phyloP scores from a whole-genome alignment of 306 rosid species.

The Gleditsia sinensis region DNA sequence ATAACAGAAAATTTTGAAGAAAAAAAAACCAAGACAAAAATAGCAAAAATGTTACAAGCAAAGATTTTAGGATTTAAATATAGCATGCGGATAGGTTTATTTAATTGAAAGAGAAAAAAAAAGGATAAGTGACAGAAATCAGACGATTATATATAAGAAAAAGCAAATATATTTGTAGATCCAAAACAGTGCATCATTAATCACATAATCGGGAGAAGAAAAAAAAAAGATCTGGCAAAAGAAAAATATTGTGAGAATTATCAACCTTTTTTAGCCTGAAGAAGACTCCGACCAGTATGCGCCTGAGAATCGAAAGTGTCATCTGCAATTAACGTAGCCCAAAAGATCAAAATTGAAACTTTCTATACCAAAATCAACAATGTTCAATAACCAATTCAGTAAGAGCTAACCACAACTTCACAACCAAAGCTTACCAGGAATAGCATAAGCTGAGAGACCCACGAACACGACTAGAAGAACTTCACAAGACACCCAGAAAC shows the following conservation, averaged over 20 bases:
- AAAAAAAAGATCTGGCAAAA: not conserved
- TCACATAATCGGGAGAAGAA: not conserved
- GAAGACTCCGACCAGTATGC: constrained; percentile 67
- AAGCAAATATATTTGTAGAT: constrained; percentile 9
- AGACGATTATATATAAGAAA: not conserved
- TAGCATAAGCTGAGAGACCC: constrained; percentile 48
- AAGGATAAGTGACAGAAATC: not conserved
- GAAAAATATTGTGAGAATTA: not conserved
- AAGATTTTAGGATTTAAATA: not conserved
- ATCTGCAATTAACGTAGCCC: constrained; percentile 52
- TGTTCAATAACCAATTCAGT: not conserved
- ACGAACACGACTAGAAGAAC: constrained; percentile 45
- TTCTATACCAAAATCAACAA: not conserved
- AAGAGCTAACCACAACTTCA: not conserved
- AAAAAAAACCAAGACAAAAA: not conserved
- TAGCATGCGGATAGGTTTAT: not conserved
- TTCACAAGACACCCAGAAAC: constrained; percentile 36
- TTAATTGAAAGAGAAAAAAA: not conserved
- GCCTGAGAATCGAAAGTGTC: constrained; percentile 46
- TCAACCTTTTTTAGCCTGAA: constrained; percentile 82
- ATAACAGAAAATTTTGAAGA: not conserved
- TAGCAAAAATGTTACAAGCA: not conserved
- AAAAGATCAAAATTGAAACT: not conserved
- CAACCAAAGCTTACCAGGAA: constrained; percentile 48
- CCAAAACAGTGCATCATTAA: constrained; percentile 20